phyloP scores from a whole-genome alignment of 768 basidiomycete genomes.

The Xerocomellus amylosporus region DNA sequence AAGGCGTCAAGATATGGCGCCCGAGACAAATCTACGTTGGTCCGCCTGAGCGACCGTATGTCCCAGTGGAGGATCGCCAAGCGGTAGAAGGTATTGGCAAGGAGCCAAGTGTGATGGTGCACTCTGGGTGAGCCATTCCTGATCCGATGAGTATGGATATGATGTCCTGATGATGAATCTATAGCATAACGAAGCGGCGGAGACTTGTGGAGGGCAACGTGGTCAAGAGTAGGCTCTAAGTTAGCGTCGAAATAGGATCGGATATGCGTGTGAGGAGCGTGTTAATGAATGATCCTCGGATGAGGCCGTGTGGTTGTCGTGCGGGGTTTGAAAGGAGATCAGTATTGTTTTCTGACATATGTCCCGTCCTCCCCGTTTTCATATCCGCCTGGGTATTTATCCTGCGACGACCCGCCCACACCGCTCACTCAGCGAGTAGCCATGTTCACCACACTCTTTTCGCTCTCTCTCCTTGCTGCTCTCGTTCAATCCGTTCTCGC shows the following conservation, averaged over 20 bases:
- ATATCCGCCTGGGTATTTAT: slow-evolving; percentile 20
- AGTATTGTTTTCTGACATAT: neutral
- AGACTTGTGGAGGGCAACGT: slow-evolving; percentile 24
- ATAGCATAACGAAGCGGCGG: slow-evolving; percentile 33
- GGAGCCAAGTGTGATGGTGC: slow-evolving; percentile 60
- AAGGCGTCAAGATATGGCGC: slow-evolving; percentile 92
- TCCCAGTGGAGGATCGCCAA: slow-evolving; percentile 56
- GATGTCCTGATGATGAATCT: slow-evolving; percentile 1
- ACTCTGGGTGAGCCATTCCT: slow-evolving; percentile 65
- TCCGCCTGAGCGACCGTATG: slow-evolving; percentile 68
- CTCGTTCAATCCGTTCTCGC: slow-evolving; percentile 53
- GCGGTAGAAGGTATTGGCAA: slow-evolving; percentile 53
- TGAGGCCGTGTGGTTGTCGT: slow-evolving; percentile 3
- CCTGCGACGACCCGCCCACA: neutral
- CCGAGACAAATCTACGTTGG: slow-evolving; percentile 87
- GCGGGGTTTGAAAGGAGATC: slow-evolving; percentile 26
- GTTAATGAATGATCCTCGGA: neutral
- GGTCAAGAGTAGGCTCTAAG: slow-evolving; percentile 30
- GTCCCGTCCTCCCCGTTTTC: neutral
- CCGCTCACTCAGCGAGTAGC: slow-evolving; percentile 18
- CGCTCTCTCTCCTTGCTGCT: slow-evolving; percentile 61
- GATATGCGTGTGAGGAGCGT: neutral
- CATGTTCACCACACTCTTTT: slow-evolving; percentile 83
- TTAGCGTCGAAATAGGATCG: neutral
- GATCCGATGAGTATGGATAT: neutral